These are phyloP conservation scores for Zoysia pacifica DNA, from an alignment of 176 grass and related monocot genomes.

Conservation along the genomic window DNA sequence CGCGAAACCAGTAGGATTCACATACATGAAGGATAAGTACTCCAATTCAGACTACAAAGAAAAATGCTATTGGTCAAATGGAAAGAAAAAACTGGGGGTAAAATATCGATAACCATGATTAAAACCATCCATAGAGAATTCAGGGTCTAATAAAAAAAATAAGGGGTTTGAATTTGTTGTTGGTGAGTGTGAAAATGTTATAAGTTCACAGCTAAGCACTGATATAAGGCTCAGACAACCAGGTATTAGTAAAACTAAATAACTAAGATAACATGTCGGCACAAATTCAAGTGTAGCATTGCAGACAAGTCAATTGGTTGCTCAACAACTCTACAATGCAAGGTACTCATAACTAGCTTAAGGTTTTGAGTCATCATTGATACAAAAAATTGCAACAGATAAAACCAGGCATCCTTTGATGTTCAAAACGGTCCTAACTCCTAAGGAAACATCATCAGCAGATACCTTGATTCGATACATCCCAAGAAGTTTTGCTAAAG, in stretches of 20 bases:
- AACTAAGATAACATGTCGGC: neutral
- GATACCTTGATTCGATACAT: constrained; percentile 99
- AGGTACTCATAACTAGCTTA: constrained; percentile 12
- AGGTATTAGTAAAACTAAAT: neutral
- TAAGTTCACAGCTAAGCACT: neutral
- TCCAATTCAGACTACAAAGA: constrained; percentile 89
- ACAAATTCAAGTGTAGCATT: neutral
- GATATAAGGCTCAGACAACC: neutral
- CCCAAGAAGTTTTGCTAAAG: constrained; percentile 94
- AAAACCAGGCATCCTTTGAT: constrained; percentile 7
- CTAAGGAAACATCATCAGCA: constrained; percentile 16
- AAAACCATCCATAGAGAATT: neutral
- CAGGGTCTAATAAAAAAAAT: neutral
- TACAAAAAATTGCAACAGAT: constrained; percentile 17
- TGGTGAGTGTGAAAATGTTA: neutral
- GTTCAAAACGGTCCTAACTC: constrained; percentile 1
- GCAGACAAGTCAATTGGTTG: constrained; percentile 15
- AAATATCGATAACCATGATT: constrained; percentile 20
- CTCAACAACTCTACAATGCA: constrained; percentile 1
- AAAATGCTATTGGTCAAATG: constrained; percentile 36
- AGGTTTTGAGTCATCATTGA: neutral
- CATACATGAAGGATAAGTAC: constrained; percentile 96
- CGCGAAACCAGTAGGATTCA: constrained; percentile 66
- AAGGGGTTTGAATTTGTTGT: neutral
- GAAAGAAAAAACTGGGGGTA: constrained; percentile 36